phyloP scores from a whole-genome alignment of 2,329 filamentous ascomycete genomes.

The Xylariomycetidae sp. region DNA sequence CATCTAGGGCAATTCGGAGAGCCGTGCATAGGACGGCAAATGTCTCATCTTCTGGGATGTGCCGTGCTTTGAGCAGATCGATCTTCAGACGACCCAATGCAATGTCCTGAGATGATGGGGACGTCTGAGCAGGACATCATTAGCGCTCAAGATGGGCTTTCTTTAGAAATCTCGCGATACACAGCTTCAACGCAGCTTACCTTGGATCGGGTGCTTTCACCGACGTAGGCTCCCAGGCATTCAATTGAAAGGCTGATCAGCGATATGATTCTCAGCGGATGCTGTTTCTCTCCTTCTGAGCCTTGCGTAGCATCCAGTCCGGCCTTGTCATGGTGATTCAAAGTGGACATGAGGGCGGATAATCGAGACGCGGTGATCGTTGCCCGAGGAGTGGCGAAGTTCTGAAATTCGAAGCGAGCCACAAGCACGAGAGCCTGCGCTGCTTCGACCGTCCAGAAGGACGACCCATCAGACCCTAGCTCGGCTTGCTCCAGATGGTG shows the following conservation, averaged over 20 bases:
- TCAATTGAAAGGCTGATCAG: neutral
- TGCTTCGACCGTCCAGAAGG: too few relatives aligned
- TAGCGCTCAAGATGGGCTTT: neutral
- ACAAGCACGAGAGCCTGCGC: too few relatives aligned
- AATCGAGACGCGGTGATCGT: too few relatives aligned
- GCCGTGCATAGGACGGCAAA: neutral
- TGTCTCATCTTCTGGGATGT: neutral
- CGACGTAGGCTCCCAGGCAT: neutral
- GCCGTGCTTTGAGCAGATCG: neutral
- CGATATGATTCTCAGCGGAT: neutral
- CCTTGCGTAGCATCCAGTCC: too few relatives aligned
- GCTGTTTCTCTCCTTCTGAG: neutral
- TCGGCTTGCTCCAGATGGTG: too few relatives aligned
- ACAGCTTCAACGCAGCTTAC: neutral
- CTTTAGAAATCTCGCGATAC: neutral
- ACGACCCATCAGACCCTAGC: too few relatives aligned
- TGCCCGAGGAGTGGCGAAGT: too few relatives aligned
- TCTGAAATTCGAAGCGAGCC: too few relatives aligned
- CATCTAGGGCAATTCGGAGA: neutral
- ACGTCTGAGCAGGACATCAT: neutral
- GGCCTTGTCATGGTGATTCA: too few relatives aligned
- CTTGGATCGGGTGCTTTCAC: neutral
- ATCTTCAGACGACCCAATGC: neutral
- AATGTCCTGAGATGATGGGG: neutral
- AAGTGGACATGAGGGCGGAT: too few relatives aligned